A percentile compares a stretch with the other conserved stretches of the same genome.
These are phyloP conservation scores for Paxillus rubicundulus DNA, from an alignment of 768 basidiomycete species.

Conservation along the genomic window DNA sequence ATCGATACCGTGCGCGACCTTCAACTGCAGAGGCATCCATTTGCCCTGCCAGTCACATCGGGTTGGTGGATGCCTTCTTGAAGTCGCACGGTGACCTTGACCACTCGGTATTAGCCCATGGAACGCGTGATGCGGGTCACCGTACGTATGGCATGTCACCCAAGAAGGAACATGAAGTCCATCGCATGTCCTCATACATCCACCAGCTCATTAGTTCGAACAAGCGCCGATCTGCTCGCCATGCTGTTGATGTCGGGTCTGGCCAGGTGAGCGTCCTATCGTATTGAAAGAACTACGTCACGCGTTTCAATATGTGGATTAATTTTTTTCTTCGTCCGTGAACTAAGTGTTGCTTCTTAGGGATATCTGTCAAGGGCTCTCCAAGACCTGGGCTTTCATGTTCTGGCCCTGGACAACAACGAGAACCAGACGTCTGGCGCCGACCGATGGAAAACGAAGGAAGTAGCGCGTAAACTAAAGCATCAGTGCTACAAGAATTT, in stretches of 20 bases:
- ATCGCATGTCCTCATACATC: constrained; percentile 59
- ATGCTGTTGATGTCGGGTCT: constrained; percentile 71
- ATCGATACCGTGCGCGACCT: constrained; percentile 23
- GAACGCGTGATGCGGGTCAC: constrained; percentile 1
- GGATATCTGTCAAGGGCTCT: constrained; percentile 62
- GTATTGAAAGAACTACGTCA: not conserved
- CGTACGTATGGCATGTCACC: constrained; percentile 59
- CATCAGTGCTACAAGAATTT: constrained; percentile 8
- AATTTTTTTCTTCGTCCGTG: not conserved
- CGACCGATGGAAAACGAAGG: constrained; percentile 38
- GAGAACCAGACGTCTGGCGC: constrained; percentile 59
- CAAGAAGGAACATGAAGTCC: constrained; percentile 74
- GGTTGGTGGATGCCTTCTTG: constrained; percentile 13
- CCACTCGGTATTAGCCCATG: constrained; percentile 7
- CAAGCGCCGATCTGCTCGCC: constrained; percentile 25
- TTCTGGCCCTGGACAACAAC: constrained; percentile 69
- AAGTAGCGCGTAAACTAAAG: constrained; percentile 18
- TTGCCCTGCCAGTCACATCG: constrained; percentile 6
- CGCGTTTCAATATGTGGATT: not conserved
- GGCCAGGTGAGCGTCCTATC: constrained; percentile 50
- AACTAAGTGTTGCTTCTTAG: constrained; percentile 28
- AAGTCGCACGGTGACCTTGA: not conserved
- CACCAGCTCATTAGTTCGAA: constrained; percentile 31
- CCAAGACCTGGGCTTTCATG: constrained; percentile 36
- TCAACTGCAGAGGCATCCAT: constrained; percentile 25